Evolutionary conservation across 129 eudicot genomes (phyloP).

Genomic region (Calendula officinalis): DNA sequence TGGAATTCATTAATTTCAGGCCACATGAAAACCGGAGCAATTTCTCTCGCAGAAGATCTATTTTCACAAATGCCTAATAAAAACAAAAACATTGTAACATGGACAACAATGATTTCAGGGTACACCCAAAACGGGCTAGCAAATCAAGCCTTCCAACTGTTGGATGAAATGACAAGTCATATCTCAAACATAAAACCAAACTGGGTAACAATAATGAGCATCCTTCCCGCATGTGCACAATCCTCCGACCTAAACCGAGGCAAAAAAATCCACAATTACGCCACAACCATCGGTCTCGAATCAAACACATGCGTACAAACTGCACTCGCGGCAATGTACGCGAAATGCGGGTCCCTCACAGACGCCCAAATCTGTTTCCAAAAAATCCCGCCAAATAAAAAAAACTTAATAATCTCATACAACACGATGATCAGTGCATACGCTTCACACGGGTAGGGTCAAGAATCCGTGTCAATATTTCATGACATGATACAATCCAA

Average conservation of each 20-base stretch:
- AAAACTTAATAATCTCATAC: conserved; percentile 60
- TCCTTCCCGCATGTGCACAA: conserved; percentile 71
- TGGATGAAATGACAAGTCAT: conserved; percentile 51
- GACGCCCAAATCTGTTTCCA: conserved; percentile 58
- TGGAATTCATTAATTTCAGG: conserved; percentile 79
- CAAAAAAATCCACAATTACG: conserved; percentile 50
- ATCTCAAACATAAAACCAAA: conserved; percentile 57
- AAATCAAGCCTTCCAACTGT: conserved; percentile 48
- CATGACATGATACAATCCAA: conserved; percentile 54
- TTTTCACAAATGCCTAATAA: conserved; percentile 44
- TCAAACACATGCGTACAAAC: conserved; percentile 48
- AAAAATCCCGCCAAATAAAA: conserved; percentile 27
- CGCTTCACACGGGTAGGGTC: conserved; percentile 62
- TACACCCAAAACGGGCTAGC: conserved; percentile 70
- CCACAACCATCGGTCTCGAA: conserved; percentile 45
- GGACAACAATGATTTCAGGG: conserved; percentile 89
- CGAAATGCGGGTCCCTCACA: conserved; percentile 68
- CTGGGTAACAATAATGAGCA: conserved; percentile 81
- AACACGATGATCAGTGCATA: conserved; percentile 74
- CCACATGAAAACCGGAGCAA: conserved; percentile 50
- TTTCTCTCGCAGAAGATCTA: conserved; percentile 43
- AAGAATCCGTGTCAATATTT: conserved; percentile 53
- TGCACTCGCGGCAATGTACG: conserved; percentile 77
- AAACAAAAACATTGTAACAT: conserved; percentile 61
- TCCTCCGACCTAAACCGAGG: conserved; percentile 67